Evolutionary conservation across 148 eudicot genomes (phyloP), one percentile per base, ranked within the genome.

Genomic region (Persicaria maculosa): DNA sequence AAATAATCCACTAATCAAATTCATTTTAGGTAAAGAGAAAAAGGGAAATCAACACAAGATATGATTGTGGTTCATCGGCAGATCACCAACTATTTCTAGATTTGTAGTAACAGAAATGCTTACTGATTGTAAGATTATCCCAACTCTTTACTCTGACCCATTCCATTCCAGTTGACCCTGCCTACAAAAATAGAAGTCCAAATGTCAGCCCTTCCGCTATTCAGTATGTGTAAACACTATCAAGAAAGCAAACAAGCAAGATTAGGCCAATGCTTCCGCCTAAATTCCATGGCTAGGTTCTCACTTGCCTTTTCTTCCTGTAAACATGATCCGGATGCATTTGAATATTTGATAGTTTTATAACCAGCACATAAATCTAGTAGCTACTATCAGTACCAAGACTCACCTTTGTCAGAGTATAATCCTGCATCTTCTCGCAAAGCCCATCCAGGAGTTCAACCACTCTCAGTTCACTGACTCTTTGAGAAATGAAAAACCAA

Each of bases 371-470:
- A 36, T 65, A 65, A 6, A 43, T 14, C 19, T 15, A 43, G 9
- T 36, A 40, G 70, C 47, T 36, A 65, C 9, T 65, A n/a, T 47
- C 54, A 1, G 47, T 45, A 46, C 19, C 54, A 12, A 73, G 58
- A 77, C 50, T 78, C 82, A 89, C 99, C 97, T 89, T 85, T 79
- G 80, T 70, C 68, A 88, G 88, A 25, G 96, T 95, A 81, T 95
- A 95, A 73, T 89, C 97, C 81, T 87, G 97, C 99, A 95, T 95
- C 82, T 90, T 95, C 20, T 95, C 92, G 79, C 99, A 95, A 57
- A 95, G 94, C 58, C 97, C 99, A 83, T 95, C 99, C 77, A 95
- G 84, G 80, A 95, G 99, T 50, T 95, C 99, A 74, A 92, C 97
- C 55, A 86, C 97, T 83, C 99, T 86, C 72, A 95, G 85, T 77